Conservation (phyloP, 345 rosid species). For the Carallia pectinifolia region DNA sequence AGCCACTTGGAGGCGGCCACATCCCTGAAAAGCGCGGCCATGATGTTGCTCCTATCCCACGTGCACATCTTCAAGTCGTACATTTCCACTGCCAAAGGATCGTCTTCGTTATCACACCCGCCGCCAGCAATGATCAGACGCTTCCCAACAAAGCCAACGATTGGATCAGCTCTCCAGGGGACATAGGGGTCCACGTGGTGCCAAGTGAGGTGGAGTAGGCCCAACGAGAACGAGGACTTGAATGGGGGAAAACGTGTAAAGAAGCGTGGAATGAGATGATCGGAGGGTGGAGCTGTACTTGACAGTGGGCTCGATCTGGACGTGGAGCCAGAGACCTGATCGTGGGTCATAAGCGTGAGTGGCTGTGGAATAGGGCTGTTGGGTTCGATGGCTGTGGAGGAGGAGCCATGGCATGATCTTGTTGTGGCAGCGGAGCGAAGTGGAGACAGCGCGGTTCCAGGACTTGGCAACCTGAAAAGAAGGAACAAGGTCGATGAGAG, state of each 20-base stretch:
- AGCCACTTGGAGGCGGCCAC: constrained; percentile 63
- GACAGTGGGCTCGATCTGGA: constrained; percentile 24
- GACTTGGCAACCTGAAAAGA: constrained; percentile 59
- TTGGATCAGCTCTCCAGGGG: constrained; percentile 62
- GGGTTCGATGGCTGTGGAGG: constrained; percentile 41
- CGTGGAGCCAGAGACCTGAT: constrained; percentile 45
- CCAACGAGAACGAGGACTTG: constrained; percentile 62
- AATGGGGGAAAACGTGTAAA: constrained; percentile 51
- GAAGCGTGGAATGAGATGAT: constrained; percentile 57
- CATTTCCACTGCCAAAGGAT: constrained; percentile 64
- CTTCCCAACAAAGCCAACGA: constrained; percentile 52
- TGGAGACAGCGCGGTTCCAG: constrained; percentile 64
- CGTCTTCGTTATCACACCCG: constrained; percentile 59
- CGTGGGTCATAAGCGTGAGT: constrained; percentile 70
- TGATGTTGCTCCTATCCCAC: constrained; percentile 54
- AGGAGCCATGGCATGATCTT: constrained; percentile 62
- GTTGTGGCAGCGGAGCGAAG: constrained; percentile 54
- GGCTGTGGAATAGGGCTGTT: constrained; percentile 32
- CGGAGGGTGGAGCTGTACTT: constrained; percentile 35
- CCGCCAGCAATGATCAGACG: constrained; percentile 62
- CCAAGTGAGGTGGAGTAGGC: constrained; percentile 66
- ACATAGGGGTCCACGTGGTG: constrained; percentile 46
- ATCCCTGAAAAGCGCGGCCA: constrained; percentile 52
- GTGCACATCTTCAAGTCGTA: constrained; percentile 39
- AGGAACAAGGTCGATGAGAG: constrained; percentile 58